These are phyloP conservation scores for Fomitopsis schrenkii DNA, from an alignment of 1,284 basidiomycete genomes.

Conservation along the genomic window DNA sequence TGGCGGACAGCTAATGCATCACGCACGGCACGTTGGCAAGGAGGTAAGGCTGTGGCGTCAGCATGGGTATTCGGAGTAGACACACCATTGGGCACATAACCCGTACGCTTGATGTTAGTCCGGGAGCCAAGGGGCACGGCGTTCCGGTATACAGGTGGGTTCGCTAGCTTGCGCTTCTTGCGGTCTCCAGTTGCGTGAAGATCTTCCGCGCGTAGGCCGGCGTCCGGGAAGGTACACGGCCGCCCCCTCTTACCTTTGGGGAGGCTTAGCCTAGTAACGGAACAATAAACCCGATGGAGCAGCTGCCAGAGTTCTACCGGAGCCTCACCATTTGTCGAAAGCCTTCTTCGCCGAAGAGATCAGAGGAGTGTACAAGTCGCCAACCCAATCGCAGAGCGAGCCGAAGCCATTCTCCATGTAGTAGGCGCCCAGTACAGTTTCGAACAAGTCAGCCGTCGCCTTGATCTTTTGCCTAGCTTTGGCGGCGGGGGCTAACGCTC, in stretches of 20 bases:
- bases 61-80: not conserved
- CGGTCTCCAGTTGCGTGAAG: too few relatives aligned
- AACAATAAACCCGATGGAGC: not conserved
- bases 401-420: slow-evolving; percentile 26
- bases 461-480: slow-evolving; percentile 20
- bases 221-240: not conserved
- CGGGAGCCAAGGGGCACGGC: not conserved
- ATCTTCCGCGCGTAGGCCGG: not conserved
- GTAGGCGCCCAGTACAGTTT: slow-evolving; percentile 28
- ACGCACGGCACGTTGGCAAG: not conserved
- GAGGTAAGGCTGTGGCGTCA: not conserved
- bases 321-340: slow-evolving; percentile 14
- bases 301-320: not conserved
- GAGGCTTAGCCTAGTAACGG: not conserved
- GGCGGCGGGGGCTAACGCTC: slow-evolving; percentile 7
- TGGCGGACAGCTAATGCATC: not conserved
- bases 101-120: not conserved
- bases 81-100: not conserved
- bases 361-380: slow-evolving; percentile 21
- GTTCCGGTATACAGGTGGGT: not conserved
- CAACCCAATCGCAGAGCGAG: slow-evolving; percentile 24
- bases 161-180: not conserved
- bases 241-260: not conserved
- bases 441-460: slow-evolving; percentile 29
- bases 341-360: slow-evolving; percentile 15